Percentiles rank a stretch among this genome's conserved stretches.
Evolutionary conservation across 495 filamentous ascomycete species (phyloP).

Genomic region (Rusavskia elegans): DNA sequence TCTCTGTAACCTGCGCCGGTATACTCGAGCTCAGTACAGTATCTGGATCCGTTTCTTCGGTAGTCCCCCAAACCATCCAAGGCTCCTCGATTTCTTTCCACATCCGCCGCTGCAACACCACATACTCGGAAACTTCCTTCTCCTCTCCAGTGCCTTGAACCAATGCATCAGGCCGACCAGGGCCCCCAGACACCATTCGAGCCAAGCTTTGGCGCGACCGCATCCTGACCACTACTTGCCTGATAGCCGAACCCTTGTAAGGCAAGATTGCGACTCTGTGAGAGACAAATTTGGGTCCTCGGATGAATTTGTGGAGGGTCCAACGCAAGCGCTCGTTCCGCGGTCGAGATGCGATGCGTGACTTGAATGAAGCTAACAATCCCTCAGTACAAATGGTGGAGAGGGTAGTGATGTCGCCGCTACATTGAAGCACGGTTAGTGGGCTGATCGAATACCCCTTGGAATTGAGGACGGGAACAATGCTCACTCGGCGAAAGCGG

Average conservation of each 20-base stretch:
- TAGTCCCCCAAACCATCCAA: conserved; percentile 62
- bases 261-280: conserved; percentile 39
- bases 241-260: conserved; percentile 29
- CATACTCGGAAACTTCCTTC: conserved; percentile 55
- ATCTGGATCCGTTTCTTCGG: conserved; percentile 7
- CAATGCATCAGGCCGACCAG: conserved; percentile 11
- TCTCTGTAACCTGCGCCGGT: not conserved
- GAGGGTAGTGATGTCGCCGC: conserved; percentile 43
- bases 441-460: not conserved
- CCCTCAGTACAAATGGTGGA: conserved; percentile 41
- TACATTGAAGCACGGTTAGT: conserved; percentile 4
- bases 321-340: conserved; percentile 38
- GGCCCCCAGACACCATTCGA: conserved; percentile 18
- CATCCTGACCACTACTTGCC: conserved; percentile 63
- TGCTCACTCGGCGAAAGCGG: conserved; percentile 48
- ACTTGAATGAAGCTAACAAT: conserved; percentile 37
- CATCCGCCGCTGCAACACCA: conserved; percentile 55
- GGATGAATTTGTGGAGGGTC: conserved; percentile 48
- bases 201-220: conserved; percentile 46
- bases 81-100: conserved; percentile 37
- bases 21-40: not conserved
- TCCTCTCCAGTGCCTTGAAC: conserved; percentile 34
- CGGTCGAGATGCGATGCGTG: conserved; percentile 39
- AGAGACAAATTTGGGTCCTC: conserved; percentile 42
- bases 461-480: not conserved